These are phyloP conservation scores for Parathielavia appendiculata DNA, from an alignment of 495 filamentous ascomycete genomes.

Conservation along the genomic window DNA sequence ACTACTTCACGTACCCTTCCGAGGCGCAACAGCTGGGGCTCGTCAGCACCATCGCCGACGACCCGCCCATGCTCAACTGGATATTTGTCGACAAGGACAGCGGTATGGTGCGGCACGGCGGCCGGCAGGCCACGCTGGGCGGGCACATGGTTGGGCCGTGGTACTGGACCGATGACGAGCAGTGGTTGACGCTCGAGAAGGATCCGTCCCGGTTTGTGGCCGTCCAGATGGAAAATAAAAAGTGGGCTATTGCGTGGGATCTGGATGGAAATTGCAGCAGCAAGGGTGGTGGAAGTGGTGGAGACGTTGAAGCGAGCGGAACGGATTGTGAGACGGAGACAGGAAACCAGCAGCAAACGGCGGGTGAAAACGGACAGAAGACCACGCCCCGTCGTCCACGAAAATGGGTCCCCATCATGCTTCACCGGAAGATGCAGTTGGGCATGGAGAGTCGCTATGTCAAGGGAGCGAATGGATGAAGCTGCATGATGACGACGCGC, in stretches of 20 bases:
- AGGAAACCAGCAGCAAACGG: slow-evolving; percentile 1
- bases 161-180: slow-evolving; percentile 53
- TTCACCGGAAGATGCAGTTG: slow-evolving; percentile 30
- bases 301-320: slow-evolving; percentile 24
- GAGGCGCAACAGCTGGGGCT: slow-evolving; percentile 52
- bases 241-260: slow-evolving; percentile 45
- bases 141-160: slow-evolving; percentile 52
- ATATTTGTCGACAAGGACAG: slow-evolving; percentile 57
- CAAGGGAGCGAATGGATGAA: slow-evolving; percentile 31
- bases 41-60: slow-evolving; percentile 53
- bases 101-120: slow-evolving; percentile 50
- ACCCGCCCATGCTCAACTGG: slow-evolving; percentile 61
- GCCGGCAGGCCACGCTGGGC: slow-evolving; percentile 40
- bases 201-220: slow-evolving; percentile 38
- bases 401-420: slow-evolving; percentile 30
- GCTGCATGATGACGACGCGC: slow-evolving; percentile 26
- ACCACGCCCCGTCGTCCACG: not conserved
- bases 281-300: too few species aligned
- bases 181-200: slow-evolving; percentile 49
- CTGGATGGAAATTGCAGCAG: slow-evolving; percentile 30
- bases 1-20: slow-evolving; percentile 55
- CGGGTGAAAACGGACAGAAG: slow-evolving; percentile 14
- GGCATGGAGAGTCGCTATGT: slow-evolving; percentile 41
- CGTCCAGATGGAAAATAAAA: slow-evolving; percentile 39
- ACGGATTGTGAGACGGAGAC: slow-evolving; percentile 17